Conservation (phyloP, 1,139 yeast species). For the Yamadazyma epiphylla region DNA sequence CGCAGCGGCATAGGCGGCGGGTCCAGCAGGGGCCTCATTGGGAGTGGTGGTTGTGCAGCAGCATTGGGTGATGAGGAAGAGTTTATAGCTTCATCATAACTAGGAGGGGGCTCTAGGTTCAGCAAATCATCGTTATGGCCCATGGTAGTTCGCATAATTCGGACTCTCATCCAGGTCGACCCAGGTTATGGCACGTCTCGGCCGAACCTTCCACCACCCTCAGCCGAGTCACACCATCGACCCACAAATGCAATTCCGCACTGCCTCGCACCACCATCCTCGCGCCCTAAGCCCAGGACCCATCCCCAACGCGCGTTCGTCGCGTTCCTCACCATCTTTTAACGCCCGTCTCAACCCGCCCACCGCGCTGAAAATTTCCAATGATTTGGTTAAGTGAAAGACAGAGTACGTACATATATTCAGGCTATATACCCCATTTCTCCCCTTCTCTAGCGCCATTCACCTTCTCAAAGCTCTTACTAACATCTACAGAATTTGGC, state of each 20-base stretch:
- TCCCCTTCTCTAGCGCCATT: too few relatives aligned
- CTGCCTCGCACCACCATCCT: too few relatives aligned
- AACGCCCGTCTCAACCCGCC: background rate
- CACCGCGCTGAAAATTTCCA: conserved; percentile 1
- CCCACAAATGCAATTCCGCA: too few relatives aligned
- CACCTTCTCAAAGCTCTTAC: conserved; percentile 7
- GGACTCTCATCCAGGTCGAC: too few relatives aligned
- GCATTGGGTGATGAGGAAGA: conserved; percentile 1
- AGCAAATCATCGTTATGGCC: background rate
- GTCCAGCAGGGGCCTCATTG: too few relatives aligned
- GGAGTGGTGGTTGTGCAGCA: conserved; percentile 1
- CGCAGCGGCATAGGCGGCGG: conserved; percentile 5
- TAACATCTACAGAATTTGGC: conserved; percentile 69
- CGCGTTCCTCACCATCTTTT: background rate
- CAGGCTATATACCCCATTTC: background rate
- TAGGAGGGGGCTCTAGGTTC: conserved; percentile 12
- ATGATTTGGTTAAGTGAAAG: conserved; percentile 79
- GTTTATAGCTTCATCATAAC: conserved; percentile 13
- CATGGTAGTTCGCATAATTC: background rate
- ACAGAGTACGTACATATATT: conserved; percentile 61
- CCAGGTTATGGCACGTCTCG: too few relatives aligned
- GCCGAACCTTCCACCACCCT: too few relatives aligned
- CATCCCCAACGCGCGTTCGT: too few relatives aligned
- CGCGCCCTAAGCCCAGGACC: too few relatives aligned
- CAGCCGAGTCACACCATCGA: too few relatives aligned